Evolutionary conservation across 2,329 filamentous ascomycete species (phyloP), one percentile per base, ranked within the genome.

Genomic region (Aspergillus sp.): DNA sequence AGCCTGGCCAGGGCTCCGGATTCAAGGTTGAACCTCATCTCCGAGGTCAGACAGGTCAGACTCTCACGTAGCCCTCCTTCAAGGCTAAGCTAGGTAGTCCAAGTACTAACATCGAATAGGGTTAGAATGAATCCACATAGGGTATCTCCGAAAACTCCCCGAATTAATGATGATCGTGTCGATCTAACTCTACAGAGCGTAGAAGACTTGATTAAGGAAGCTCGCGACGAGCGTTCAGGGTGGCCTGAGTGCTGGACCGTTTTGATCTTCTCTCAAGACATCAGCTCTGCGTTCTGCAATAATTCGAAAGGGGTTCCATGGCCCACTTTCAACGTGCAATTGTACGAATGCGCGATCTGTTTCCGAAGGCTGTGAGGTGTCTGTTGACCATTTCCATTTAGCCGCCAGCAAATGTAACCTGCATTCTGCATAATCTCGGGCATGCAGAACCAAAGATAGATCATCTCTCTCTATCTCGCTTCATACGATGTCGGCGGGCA

Each of bases 61-160:
- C 15, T 7, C 15, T n/a, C 35, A 37, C 12, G 35, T 37, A 46
- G 14, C 27, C 27, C 27, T 11, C 27, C 27, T 31, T 31, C 9
- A 31, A 31, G 27, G 41, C 45, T 35, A 31, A 47, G 45, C 9
- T 33, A 33, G 23, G 45, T 47, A 35, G 14, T 5, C 17, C 8
- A 33, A 7, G 45, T 47, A n/a, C 45, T 19, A 27, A 9, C 39
- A 31, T 25, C 14, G 35, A 37, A 37, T 37, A 37, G 40, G 50
- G 17, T 27, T 35, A 43, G 33, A 31, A 31, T n/a, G 27, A 14
- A 25, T 31, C 39, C 14, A 43, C 39, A 3, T 44, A 52, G 39
- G 50, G 50, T 35, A 52, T 44, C 25, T 35, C 45, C 45, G 44
- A 55, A 55, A 43, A 55, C 44, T 31, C 8, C 37, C 44, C 52